Evolutionary conservation across 129 eudicot genomes (phyloP).

Genomic region (Ambrosia trifida): DNA sequence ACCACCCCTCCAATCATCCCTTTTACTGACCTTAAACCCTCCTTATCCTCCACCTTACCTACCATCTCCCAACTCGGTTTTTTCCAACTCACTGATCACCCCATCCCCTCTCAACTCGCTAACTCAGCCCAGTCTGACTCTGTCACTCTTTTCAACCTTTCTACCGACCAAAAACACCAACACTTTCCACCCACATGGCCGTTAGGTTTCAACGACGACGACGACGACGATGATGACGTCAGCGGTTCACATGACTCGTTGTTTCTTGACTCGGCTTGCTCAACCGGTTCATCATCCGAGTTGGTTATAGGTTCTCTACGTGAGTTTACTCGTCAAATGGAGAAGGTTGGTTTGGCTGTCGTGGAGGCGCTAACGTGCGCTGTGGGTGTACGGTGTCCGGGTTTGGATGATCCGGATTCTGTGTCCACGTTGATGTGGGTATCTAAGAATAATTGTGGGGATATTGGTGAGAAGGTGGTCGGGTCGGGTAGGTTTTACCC

Average conservation of each 20-base stretch:
- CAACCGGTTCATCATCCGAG: slow-evolving; percentile 32
- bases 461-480: slow-evolving; percentile 15
- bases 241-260: slow-evolving; percentile 41
- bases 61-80: slow-evolving; percentile 57
- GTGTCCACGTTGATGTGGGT: slow-evolving; percentile 65
- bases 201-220: slow-evolving; percentile 51
- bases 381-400: slow-evolving; percentile 56
- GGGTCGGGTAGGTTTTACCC: slow-evolving; percentile 65
- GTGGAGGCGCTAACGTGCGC: slow-evolving; percentile 54
- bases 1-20: slow-evolving; percentile 33
- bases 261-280: slow-evolving; percentile 52
- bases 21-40: slow-evolving; percentile 26
- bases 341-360: slow-evolving; percentile 57
- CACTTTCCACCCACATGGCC: slow-evolving; percentile 69
- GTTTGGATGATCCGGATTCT: slow-evolving; percentile 35
- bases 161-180: slow-evolving; percentile 39
- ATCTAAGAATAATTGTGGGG: slow-evolving; percentile 19
- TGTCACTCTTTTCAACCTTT: slow-evolving; percentile 45
- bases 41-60: slow-evolving; percentile 35
- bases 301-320: slow-evolving; percentile 40
- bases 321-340: slow-evolving; percentile 65
- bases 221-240: slow-evolving; percentile 37
- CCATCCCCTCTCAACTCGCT: slow-evolving; percentile 56
- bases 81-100: slow-evolving; percentile 64
- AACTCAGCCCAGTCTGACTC: slow-evolving; percentile 64